Base-by-base conservation (phyloP, 371 early-diverging fungal species). In the Conidiobolus incongruus region DNA sequence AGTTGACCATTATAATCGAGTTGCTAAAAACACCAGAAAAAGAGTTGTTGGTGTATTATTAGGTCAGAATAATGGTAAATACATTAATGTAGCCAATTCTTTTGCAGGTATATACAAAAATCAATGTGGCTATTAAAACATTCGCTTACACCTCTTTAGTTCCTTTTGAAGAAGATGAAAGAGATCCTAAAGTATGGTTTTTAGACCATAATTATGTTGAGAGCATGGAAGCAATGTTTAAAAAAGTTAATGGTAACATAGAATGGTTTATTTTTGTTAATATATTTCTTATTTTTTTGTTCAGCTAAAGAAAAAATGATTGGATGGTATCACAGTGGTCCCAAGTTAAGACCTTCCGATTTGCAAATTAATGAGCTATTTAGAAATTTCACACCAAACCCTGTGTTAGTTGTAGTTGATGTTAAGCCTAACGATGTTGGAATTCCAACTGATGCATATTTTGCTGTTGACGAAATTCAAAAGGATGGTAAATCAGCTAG, bases 301-400 rank as follows among this genome's bases (percentile, higher is more conserved):
- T 11, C 58, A 88, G 90, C 87, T 38, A 90, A 87, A 68, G 99
- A 99, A 58, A 76, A 77, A 58, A 75, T 98, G 66, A 73, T 99
- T 46, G 99, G 99, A 30, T 99, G 99, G 99, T 99, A 99, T 63
- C 99, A 99, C 66, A 85, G 85, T 60, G 99, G 99, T 24, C 96
- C 97, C 21, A 89, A 91, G 60, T 75, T 98, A 51, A 84, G 91
- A 35, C 72, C 81, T 5, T 87, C 89, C n/a, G 99, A 99, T 61
- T 60, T 98, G 40, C 83, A 93, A 60, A 99, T 99, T 68, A 93
- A 96, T 54, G 91, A 95, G 62, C 68, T 96, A 19, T 89, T 99
- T 56, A 85, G 83, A 56, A 72, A 81, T 48, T 94, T 91, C 60
- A 82, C 81, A 29, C 72, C 86, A 35, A 86, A 91, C 65, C 98